phyloP scores from a whole-genome alignment of 1,139 yeast species.

The Lodderomyces pseudojiufengensis region DNA sequence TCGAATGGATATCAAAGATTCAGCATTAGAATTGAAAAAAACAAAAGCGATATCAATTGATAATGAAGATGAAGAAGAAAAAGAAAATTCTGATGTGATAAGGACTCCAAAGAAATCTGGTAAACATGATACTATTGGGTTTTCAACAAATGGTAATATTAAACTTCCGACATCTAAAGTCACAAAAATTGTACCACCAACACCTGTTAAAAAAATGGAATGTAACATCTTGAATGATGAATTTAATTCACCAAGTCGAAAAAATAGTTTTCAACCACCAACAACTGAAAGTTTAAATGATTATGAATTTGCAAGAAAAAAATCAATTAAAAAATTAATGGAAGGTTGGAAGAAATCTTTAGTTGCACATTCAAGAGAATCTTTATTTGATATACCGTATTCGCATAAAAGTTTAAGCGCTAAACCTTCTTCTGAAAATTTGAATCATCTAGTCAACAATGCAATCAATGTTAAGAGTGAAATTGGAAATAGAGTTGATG shows the following conservation, averaged over 20 bases:
- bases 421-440: slow-evolving; percentile 10
- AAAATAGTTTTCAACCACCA: slow-evolving; percentile 9
- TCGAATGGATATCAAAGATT: slow-evolving; percentile 40
- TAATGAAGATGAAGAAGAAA: slow-evolving; percentile 4
- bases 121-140: slow-evolving; percentile 26
- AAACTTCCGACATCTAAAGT: slow-evolving; percentile 49
- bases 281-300: slow-evolving; percentile 8
- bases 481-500: slow-evolving; percentile 55
- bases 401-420: neutral
- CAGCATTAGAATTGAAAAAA: slow-evolving; percentile 39
- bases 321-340: slow-evolving; percentile 36
- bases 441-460: slow-evolving; percentile 10
- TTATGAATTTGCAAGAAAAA: slow-evolving; percentile 26
- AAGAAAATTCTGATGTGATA: slow-evolving; percentile 7
- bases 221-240: slow-evolving; percentile 12
- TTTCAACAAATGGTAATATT: slow-evolving; percentile 48
- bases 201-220: slow-evolving; percentile 66
- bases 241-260: slow-evolving; percentile 3
- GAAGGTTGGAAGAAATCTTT: slow-evolving; percentile 41
- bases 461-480: slow-evolving; percentile 15
- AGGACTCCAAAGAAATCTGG: slow-evolving; percentile 22
- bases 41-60: slow-evolving; percentile 13
- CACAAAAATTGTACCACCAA: slow-evolving; percentile 52
- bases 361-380: slow-evolving; percentile 5
- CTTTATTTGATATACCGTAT: neutral